Percentiles rank a stretch among this genome's conserved stretches.
These are phyloP conservation scores for Russula emetica DNA, from an alignment of 768 basidiomycete genomes.

Conservation along the genomic window DNA sequence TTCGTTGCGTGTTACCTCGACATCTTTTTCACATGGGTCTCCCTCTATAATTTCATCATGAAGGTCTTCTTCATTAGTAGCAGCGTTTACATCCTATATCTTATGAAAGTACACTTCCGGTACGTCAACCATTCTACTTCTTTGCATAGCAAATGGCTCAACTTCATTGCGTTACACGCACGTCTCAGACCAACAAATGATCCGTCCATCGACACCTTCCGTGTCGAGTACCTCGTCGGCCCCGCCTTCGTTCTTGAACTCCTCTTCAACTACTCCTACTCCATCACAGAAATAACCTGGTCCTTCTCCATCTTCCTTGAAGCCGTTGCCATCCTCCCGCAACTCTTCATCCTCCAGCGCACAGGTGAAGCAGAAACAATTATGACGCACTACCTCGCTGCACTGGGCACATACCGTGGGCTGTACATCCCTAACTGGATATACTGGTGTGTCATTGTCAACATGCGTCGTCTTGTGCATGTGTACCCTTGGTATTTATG, in stretches of 20 bases:
- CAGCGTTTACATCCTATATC: conserved; percentile 84
- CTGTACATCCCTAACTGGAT: conserved; percentile 99
- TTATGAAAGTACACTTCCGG: conserved; percentile 89
- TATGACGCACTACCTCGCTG: conserved; percentile 95
- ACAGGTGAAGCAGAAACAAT: conserved; percentile 98
- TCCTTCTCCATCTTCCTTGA: conserved; percentile 98
- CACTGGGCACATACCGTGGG: conserved; percentile 85
- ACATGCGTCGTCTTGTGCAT: neutral
- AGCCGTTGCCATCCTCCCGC: conserved; percentile 90
- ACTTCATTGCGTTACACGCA: neutral
- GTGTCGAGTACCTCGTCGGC: conserved; percentile 83
- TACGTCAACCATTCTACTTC: conserved; percentile 40
- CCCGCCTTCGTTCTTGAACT: conserved; percentile 73
- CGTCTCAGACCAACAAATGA: conserved; percentile 81
- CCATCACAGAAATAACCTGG: conserved; percentile 76
- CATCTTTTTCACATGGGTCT: conserved; percentile 74
- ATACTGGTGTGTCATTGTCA: conserved; percentile 59
- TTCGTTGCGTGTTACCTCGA: conserved; percentile 91
- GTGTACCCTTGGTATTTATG: neutral
- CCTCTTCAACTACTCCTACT: conserved; percentile 87
- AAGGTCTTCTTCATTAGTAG: conserved; percentile 93
- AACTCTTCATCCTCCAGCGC: conserved; percentile 94
- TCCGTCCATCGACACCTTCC: conserved; percentile 95
- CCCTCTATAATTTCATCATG: conserved; percentile 90
- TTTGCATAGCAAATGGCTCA: neutral